Base-by-base conservation (phyloP, 2,329 filamentous ascomycete species). In the Pseudogymnoascus sp. region DNA sequence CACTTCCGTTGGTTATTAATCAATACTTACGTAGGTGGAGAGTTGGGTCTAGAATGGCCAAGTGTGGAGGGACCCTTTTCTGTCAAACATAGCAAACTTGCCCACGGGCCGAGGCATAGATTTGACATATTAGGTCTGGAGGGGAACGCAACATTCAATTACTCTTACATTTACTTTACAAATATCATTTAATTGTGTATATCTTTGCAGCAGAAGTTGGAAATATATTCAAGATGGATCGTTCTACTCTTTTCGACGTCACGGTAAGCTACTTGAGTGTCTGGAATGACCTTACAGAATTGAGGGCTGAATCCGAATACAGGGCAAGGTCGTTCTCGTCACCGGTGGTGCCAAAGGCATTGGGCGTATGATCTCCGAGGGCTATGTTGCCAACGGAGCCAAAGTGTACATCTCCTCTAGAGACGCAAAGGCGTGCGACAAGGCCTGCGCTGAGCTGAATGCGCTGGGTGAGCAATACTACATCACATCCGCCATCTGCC, bases 381-480 rank as follows among this genome's bases (percentile, higher is more conserved):
- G 84, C 64, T 88, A 86, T 74, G 79, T 88, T n/a, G 72, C 78
- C 63, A 88, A 87, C 74, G 84, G 85, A 63, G 82, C 83, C 64
- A 88, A 83, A 66, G 88, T 90, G 5, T 90, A 89, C 77, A 87
- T 91, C 66, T 85, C 84, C 5, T 88, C 84, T 5, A 81, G 84
- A 23, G 87, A 88, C 34, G 84, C 84, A 14, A 85, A 83, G 46
- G 77, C 78, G 25, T 86, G 85, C 75, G 77, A 80, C 70, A 78
- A 88, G 59, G 83, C 86, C 16, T 82, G 77, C 34, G 82, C 84
- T 1, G 83, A 83, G 53, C 74, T 86, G 63, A 84, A 82, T 66
- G 75, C 78, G 66, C 77, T 83, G 31, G 79, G 83, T 68, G 80
- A 53, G 23, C 50, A 56, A 56, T 14, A 12, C 50, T 18, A 12